Percentiles rank a stretch among this genome's conserved stretches.
These are phyloP conservation scores for Quercus wislizeni DNA, from an alignment of 306 rosid genomes.

Conservation along the genomic window DNA sequence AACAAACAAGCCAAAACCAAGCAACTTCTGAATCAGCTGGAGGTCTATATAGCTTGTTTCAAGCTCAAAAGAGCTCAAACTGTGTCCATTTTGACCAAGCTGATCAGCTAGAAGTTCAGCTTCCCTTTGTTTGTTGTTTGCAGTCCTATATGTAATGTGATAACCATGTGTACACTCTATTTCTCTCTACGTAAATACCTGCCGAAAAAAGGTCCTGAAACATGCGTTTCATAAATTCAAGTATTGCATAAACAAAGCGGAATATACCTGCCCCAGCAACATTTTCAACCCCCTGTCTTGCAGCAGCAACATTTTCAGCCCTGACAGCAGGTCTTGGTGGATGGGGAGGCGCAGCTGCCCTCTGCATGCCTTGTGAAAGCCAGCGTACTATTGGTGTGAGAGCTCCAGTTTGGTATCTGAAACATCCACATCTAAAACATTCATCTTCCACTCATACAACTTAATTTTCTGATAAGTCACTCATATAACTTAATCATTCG, in stretches of 20 bases:
- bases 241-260: neutral
- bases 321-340: constrained; percentile 77
- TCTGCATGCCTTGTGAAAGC: constrained; percentile 95
- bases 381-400: constrained; percentile 81
- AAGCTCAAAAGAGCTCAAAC: neutral
- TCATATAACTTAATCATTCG: neutral
- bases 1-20: neutral
- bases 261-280: constrained; percentile 71
- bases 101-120: neutral
- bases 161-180: neutral
- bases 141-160: neutral
- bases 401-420: constrained; percentile 93
- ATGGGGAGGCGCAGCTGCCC: constrained; percentile 92
- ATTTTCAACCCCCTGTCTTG: constrained; percentile 57
- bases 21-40: neutral
- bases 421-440: constrained; percentile 24
- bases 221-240: neutral
- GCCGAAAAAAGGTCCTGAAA: neutral
- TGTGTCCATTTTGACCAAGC: neutral
- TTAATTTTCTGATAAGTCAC: neutral
- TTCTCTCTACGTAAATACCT: neutral
- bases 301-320: constrained; percentile 72
- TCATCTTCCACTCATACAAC: constrained; percentile 20
- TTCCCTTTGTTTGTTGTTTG: neutral
- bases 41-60: neutral